Base-by-base conservation (phyloP, 169 alveolate species). In the Eimeria acervulina region DNA sequence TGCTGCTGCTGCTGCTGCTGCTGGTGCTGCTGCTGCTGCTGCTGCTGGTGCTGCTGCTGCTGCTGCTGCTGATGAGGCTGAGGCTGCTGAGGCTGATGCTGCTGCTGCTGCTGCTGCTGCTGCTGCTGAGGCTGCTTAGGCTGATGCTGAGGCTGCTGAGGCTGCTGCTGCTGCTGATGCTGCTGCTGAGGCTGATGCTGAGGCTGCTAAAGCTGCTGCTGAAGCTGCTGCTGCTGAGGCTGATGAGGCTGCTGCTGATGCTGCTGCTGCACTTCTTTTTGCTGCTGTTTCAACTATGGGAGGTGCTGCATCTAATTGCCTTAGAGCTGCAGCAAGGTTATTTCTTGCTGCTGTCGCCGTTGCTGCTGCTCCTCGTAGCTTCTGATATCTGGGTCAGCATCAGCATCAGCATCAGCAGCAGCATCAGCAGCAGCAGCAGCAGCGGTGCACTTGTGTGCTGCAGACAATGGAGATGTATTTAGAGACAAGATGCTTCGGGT, bases 391-490 rank as follows among this genome's bases (percentile, higher is more conserved):
- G 21, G 13, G 15, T 66, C 10, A n/a, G 78, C 36, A 47, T 5
- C 55, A 47, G 78, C 36, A 47, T 5, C 55, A 47, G 55, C 55
- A 7, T 5, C 55, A 47, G 55, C 55, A 47, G 55, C 55, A 47
- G 55, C 55, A 47, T 5, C 19, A 47, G 55, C 55, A 47, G 55
- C 55, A 47, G 55, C 19, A 47, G 55, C 55, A 47, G 55, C 55
- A 47, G 55, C 55, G 12, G 55, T 47, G 55, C 12, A 12, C 12
- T 47, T 7, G 55, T 47, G 55, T 66, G 31, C 21, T 47, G 28
- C 78, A 84, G 92, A 47, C 42, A 84, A 84, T 17, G 92, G 92
- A 8, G 92, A 84, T 2, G 31, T 26, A 4, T 72, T 84, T 31
- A 21, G 92, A 1, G 92, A 84, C 47, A 28, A 61, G 26, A 52